These are phyloP conservation scores for Fusarium bactridioides DNA, from an alignment of 2,329 filamentous ascomycete genomes.

Conservation along the genomic window DNA sequence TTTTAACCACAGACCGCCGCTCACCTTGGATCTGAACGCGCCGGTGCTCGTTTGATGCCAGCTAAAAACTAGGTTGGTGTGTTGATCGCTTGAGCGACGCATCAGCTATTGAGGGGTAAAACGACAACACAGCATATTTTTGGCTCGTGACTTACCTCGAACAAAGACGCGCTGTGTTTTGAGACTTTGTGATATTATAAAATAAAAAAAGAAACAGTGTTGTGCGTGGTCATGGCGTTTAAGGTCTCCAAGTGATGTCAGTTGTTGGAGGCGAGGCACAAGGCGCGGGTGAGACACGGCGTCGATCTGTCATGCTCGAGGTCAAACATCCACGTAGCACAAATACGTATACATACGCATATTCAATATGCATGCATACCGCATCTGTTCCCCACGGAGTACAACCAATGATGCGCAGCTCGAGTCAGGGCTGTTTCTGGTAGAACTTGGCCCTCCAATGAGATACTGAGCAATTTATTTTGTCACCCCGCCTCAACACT, in stretches of 20 bases:
- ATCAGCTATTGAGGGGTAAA: slow-evolving; percentile 21
- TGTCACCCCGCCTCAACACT: background rate
- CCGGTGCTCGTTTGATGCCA: slow-evolving; percentile 5
- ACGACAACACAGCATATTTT: background rate
- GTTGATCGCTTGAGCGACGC: slow-evolving; percentile 24
- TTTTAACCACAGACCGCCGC: slow-evolving; percentile 5
- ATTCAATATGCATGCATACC: background rate
- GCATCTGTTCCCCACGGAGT: slow-evolving; percentile 12
- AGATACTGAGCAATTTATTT: slow-evolving; percentile 4
- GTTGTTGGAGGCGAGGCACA: background rate
- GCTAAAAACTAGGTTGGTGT: slow-evolving; percentile 22
- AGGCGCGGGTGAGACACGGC: background rate
- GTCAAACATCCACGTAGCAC: slow-evolving; percentile 4
- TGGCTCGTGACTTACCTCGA: background rate
- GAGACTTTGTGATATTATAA: background rate
- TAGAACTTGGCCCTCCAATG: background rate
- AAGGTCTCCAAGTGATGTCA: slow-evolving; percentile 26
- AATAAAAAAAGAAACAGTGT: slow-evolving; percentile 3
- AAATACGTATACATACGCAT: slow-evolving; percentile 1
- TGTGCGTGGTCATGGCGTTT: background rate
- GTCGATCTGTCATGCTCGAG: slow-evolving; percentile 23
- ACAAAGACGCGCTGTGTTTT: background rate
- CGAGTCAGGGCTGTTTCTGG: background rate
- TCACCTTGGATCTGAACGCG: slow-evolving; percentile 4
- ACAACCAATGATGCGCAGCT: slow-evolving; percentile 21